Percentiles rank a stretch among this genome's conserved stretches.
Conservation (phyloP, 768 basidiomycete species). For the Amanita thiersii region DNA sequence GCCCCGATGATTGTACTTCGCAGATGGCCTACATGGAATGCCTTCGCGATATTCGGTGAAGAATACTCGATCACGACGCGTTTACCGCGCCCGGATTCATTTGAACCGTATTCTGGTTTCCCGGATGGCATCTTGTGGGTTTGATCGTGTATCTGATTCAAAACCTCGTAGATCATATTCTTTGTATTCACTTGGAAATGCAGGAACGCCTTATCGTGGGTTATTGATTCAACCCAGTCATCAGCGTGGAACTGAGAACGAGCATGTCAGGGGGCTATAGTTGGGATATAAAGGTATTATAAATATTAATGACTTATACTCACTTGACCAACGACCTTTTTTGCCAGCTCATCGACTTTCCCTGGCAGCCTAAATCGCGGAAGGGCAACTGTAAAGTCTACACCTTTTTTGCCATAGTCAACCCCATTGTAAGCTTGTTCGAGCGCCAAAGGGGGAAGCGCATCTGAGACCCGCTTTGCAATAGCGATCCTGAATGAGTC, state of each 20-base stretch:
- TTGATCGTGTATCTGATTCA: slow-evolving; percentile 67
- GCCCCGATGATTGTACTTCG: slow-evolving; percentile 99
- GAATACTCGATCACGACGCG: slow-evolving; percentile 87
- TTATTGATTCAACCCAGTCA: slow-evolving; percentile 65
- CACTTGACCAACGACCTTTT: slow-evolving; percentile 68
- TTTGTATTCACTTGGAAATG: slow-evolving; percentile 67
- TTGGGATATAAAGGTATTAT: slow-evolving; percentile 18
- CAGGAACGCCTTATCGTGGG: slow-evolving; percentile 72
- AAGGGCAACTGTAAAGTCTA: slow-evolving; percentile 85
- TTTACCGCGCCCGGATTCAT: slow-evolving; percentile 71
- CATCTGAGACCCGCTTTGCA: slow-evolving; percentile 61
- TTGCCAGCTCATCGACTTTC: slow-evolving; percentile 72
- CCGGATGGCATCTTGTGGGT: slow-evolving; percentile 55
- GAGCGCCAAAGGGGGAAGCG: slow-evolving; percentile 51
- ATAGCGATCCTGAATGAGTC: slow-evolving; percentile 81
- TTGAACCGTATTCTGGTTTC: slow-evolving; percentile 74
- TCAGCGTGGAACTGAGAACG: slow-evolving; percentile 70
- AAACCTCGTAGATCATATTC: slow-evolving; percentile 56
- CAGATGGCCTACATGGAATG: slow-evolving; percentile 95
- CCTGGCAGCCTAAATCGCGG: slow-evolving; percentile 86
- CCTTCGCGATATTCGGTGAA: slow-evolving; percentile 95
- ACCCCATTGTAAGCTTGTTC: slow-evolving; percentile 81
- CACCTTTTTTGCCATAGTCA: slow-evolving; percentile 89
- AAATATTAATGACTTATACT: background rate
- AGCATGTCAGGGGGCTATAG: slow-evolving; percentile 1